These are phyloP conservation scores for Glaciozyma martinii DNA, from an alignment of 768 basidiomycete genomes.

Conservation along the genomic window DNA sequence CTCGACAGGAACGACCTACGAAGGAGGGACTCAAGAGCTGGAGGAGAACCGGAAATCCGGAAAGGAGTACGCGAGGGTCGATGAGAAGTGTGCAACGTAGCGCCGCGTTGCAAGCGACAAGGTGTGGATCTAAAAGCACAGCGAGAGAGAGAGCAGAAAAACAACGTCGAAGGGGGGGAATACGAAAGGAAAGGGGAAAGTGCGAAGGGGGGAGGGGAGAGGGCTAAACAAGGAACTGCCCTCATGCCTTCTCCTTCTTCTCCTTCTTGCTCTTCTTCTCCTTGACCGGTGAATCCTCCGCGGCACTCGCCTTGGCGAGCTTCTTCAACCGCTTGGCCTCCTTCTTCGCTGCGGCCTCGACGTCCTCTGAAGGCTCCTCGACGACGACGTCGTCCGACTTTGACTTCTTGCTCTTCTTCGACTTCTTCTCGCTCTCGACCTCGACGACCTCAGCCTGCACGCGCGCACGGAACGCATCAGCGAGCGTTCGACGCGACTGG, in stretches of 20 bases:
- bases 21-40: too few relatives aligned
- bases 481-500: background rate
- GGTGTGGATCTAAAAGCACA: too few relatives aligned
- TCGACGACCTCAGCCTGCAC: slow-evolving; percentile 9
- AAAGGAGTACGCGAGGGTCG: too few relatives aligned
- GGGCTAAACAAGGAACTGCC: background rate
- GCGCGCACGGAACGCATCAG: background rate
- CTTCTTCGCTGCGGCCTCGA: background rate
- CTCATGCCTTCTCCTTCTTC: background rate
- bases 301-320: background rate
- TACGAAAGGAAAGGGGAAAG: too few relatives aligned
- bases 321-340: background rate
- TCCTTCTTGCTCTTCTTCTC: background rate
- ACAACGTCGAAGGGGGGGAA: too few relatives aligned
- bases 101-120: too few relatives aligned
- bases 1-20: too few relatives aligned
- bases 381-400: slow-evolving; percentile 3
- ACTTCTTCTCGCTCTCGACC: slow-evolving; percentile 8
- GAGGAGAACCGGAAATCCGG: too few relatives aligned
- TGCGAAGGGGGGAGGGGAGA: too few relatives aligned
- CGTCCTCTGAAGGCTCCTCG: background rate
- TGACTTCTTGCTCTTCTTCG: slow-evolving; percentile 20
- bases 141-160: too few relatives aligned
- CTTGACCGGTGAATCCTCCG: background rate
- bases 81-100: too few relatives aligned